A percentile compares a stretch with the other conserved stretches of the same genome.
These are phyloP conservation scores for Panus rudis DNA, from an alignment of 768 basidiomycete genomes.

Conservation along the genomic window DNA sequence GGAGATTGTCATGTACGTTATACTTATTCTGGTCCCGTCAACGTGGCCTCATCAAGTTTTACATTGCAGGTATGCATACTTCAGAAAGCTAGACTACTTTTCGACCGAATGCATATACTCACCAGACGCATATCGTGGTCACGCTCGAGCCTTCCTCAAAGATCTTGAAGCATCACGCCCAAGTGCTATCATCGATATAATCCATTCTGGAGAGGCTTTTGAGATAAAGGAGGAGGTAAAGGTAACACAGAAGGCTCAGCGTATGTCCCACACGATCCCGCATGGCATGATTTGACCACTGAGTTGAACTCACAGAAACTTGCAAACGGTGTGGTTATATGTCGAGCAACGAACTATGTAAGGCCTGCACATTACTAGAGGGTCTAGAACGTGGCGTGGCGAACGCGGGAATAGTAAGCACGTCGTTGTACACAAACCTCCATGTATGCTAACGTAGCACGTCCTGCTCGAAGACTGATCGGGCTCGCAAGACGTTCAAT, in stretches of 20 bases:
- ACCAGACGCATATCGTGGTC: slow-evolving; percentile 96
- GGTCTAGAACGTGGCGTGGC: slow-evolving; percentile 83
- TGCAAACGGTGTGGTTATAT: slow-evolving; percentile 93
- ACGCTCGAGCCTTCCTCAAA: slow-evolving; percentile 90
- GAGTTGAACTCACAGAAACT: slow-evolving; percentile 49
- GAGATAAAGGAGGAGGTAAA: slow-evolving; percentile 82
- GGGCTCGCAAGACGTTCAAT: slow-evolving; percentile 54
- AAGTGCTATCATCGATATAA: slow-evolving; percentile 95
- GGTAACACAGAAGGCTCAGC: slow-evolving; percentile 74
- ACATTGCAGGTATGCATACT: slow-evolving; percentile 85
- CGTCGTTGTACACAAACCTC: neutral
- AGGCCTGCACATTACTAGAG: slow-evolving; percentile 87
- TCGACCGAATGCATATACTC: slow-evolving; percentile 99
- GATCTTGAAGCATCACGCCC: slow-evolving; percentile 92
- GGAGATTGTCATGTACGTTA: slow-evolving; percentile 93
- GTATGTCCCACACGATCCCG: slow-evolving; percentile 38
- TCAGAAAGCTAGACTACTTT: slow-evolving; percentile 98
- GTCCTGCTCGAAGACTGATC: slow-evolving; percentile 49
- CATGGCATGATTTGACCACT: neutral
- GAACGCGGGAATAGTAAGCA: slow-evolving; percentile 38
- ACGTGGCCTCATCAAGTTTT: neutral
- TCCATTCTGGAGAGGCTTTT: slow-evolving; percentile 92
- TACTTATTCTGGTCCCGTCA: neutral
- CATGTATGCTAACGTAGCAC: neutral
- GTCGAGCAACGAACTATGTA: slow-evolving; percentile 94